These are phyloP conservation scores for Dalechampia spathulata DNA, from an alignment of 441 rosid genomes.

Conservation along the genomic window DNA sequence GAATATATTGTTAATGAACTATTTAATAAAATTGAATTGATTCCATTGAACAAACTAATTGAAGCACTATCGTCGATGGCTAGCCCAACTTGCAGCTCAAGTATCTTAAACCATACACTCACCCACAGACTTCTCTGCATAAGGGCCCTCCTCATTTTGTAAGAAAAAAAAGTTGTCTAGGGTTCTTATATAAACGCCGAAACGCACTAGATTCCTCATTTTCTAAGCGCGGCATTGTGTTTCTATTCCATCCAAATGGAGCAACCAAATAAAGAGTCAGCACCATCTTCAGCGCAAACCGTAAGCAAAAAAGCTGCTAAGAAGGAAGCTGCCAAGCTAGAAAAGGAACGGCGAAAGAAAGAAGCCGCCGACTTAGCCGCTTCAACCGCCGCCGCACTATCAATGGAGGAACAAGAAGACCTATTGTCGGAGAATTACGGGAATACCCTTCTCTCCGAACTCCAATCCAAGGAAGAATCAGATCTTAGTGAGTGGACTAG, in stretches of 20 bases:
- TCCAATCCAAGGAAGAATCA: slow-evolving; percentile 46
- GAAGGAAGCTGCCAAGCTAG: slow-evolving; percentile 30
- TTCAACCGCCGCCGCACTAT: slow-evolving; percentile 31
- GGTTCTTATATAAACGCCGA: too few relatives aligned
- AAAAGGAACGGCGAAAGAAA: slow-evolving; percentile 70
- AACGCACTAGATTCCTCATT: too few relatives aligned
- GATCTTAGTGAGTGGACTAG: slow-evolving; percentile 35
- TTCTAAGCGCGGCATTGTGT: too few relatives aligned
- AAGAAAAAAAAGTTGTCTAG: too few relatives aligned
- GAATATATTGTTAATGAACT: too few relatives aligned
- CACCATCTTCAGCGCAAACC: background rate
- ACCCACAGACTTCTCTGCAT: too few relatives aligned
- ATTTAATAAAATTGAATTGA: too few relatives aligned
- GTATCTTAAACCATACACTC: too few relatives aligned
- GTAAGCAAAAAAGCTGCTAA: background rate
- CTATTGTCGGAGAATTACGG: slow-evolving; percentile 51
- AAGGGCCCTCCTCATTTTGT: too few relatives aligned
- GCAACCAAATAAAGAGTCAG: background rate
- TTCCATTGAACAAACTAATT: too few relatives aligned
- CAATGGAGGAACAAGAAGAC: slow-evolving; percentile 43
- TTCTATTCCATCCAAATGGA: background rate
- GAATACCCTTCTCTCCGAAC: slow-evolving; percentile 46
- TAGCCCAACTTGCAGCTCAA: too few relatives aligned
- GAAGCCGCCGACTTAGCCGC: slow-evolving; percentile 19
- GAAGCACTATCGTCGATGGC: too few relatives aligned